A percentile compares a stretch with the other conserved stretches of the same genome.
Evolutionary conservation across 2,329 filamentous ascomycete species (phyloP).

Genomic region (Colletotrichum destructivum): DNA sequence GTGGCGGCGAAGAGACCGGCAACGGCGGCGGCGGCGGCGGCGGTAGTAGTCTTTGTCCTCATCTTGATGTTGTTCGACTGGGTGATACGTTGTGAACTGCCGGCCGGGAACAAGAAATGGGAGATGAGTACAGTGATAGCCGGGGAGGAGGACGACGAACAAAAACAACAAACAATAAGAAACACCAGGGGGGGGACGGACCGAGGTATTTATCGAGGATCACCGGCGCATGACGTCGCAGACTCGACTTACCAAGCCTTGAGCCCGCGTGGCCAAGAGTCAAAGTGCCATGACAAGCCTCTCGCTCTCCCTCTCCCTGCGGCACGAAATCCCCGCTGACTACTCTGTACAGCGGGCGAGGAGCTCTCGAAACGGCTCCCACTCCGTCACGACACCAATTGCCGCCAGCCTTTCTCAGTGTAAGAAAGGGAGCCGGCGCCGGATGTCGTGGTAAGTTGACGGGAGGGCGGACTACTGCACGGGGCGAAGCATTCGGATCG

Average conservation of each 20-base stretch:
- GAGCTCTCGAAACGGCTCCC: slow-evolving; percentile 13
- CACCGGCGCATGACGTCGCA: slow-evolving; percentile 11
- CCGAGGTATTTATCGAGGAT: slow-evolving; percentile 29
- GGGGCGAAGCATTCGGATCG: background rate
- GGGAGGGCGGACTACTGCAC: background rate
- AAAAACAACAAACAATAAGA: no score
- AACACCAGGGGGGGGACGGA: background rate
- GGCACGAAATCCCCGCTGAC: background rate
- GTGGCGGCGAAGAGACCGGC: slow-evolving; percentile 47
- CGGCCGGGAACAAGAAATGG: background rate
- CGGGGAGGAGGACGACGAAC: no score
- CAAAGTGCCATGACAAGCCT: background rate
- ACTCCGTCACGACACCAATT: background rate
- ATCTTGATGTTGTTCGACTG: slow-evolving; percentile 3
- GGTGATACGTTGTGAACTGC: background rate
- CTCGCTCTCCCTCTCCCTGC: background rate
- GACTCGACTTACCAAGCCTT: background rate
- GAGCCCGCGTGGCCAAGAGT: background rate
- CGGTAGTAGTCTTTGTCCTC: slow-evolving; percentile 21
- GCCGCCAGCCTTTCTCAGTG: background rate
- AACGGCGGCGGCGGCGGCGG: background rate
- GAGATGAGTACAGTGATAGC: no score
- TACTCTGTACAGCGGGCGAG: no score
- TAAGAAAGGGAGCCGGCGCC: background rate
- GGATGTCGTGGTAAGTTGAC: background rate